Evolutionary conservation across 345 rosid genomes (phyloP).

Genomic region (Lepidium aucheri): DNA sequence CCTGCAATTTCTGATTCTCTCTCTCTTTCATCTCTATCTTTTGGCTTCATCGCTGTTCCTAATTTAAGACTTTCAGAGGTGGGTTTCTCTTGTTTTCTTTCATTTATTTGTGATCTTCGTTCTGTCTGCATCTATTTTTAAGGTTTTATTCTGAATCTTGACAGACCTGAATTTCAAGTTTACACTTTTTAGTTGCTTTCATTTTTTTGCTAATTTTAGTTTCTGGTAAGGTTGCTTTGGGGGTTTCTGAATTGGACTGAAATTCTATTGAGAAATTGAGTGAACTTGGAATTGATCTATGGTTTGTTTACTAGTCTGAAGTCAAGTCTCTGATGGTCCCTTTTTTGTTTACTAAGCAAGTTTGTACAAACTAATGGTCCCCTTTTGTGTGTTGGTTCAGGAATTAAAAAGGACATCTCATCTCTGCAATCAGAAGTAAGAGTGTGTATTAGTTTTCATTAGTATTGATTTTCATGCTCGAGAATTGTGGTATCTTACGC

Average conservation of each 20-base stretch:
- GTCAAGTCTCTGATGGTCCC: too few relatives aligned
- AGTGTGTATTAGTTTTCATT: too few relatives aligned
- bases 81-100: constrained; percentile 7
- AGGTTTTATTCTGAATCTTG: background rate
- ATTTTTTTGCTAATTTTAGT: background rate
- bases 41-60: too few relatives aligned
- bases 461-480: too few relatives aligned
- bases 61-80: constrained; percentile 9
- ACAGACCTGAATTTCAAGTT: constrained; percentile 4
- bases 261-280: background rate
- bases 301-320: too few relatives aligned
- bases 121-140: background rate
- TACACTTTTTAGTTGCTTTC: background rate
- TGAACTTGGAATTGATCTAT: background rate
- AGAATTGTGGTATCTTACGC: constrained; percentile 49
- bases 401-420: constrained; percentile 86
- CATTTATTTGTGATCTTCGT: background rate
- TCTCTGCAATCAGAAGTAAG: too few relatives aligned
- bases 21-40: background rate
- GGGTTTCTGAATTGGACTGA: background rate
- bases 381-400: constrained; percentile 26
- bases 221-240: background rate
- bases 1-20: background rate
- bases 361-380: background rate
- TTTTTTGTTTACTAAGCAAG: too few relatives aligned